Base-by-base conservation (phyloP, 768 basidiomycete genomes). In the Tulasnella sp. region DNA sequence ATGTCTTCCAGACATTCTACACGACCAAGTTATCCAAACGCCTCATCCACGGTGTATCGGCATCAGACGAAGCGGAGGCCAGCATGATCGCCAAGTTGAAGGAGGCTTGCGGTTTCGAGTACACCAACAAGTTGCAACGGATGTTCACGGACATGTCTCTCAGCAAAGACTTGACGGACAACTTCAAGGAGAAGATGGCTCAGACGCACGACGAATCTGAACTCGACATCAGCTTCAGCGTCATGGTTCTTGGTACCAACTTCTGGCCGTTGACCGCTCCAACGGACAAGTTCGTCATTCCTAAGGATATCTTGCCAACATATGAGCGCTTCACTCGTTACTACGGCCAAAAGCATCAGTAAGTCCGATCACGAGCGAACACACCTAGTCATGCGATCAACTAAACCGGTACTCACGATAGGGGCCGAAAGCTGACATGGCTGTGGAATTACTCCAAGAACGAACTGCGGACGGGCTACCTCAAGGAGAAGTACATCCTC, bases 131-230 rank as follows among this genome's bases (percentile, higher is more conserved):
- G 86, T 88, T 99, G 75, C 94, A 96, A 85, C 92, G 95, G 85
- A 98, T 99, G 97, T 96, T 99, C 86, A 96, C 94, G 96, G 98
- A 98, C 84, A 96, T 98, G 91, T 94, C 92, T 83, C 87, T 98
- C 78, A 96, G 95, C 89, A 96, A 97, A 85, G 98, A 99, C 86
- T 88, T 98, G 76, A 97, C 96, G 14, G 95, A 97, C 83, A 91
- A 94, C 79, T 99, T 98, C 91, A 97, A 96, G 86, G 93, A 95
- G 73, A 93, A 94, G 80, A 96, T 97, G 93, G 90, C 93, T 83
- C 92, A 93, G 85, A 93, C 92, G 82, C 93, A 96, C 84, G 86
- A 86, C 58, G 82, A 83, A 34, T 91, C 91, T 81, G 95, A 96
- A 82, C 91, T 93, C 88, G 93, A 94, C 83, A 92, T 99, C 87